phyloP scores from a whole-genome alignment of 208 protist genomes.

The Trichomonas vaginalis region DNA sequence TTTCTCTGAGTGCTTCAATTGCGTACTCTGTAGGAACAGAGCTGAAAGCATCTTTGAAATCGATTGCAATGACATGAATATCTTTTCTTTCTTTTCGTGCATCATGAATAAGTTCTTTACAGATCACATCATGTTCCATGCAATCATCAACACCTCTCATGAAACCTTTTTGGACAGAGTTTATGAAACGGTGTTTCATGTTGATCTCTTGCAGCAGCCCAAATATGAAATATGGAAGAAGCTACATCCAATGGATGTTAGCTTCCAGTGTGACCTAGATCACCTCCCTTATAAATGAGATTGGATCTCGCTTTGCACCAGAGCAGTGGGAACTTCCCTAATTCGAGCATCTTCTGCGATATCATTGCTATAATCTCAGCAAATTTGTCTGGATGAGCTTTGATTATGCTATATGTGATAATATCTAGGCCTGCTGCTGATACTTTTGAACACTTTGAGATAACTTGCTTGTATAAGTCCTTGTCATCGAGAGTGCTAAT shows the following conservation, averaged over 20 bases:
- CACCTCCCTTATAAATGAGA: not conserved
- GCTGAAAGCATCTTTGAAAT: not conserved
- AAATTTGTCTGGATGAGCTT: not conserved
- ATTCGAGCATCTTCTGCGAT: not conserved
- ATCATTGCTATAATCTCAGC: not conserved
- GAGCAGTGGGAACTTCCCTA: not conserved
- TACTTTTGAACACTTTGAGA: not conserved
- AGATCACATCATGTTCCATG: not conserved
- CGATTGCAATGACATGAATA: not conserved
- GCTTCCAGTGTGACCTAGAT: not conserved
- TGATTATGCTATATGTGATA: not conserved
- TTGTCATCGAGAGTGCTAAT: no score
- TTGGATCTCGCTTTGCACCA: not conserved
- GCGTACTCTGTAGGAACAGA: not conserved
- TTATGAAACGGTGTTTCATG: not conserved
- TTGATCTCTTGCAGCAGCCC: not conserved
- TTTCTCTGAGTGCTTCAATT: not conserved
- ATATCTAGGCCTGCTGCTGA: not conserved
- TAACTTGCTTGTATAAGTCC: not conserved
- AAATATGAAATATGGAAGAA: not conserved
- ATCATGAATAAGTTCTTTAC: not conserved
- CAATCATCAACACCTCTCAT: not conserved
- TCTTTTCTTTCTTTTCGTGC: not conserved
- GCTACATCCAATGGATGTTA: not conserved
- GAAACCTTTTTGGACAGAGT: not conserved